Base-by-base conservation (phyloP, 2,329 filamentous ascomycete genomes). In the Pseudogymnoascus sp. region DNA sequence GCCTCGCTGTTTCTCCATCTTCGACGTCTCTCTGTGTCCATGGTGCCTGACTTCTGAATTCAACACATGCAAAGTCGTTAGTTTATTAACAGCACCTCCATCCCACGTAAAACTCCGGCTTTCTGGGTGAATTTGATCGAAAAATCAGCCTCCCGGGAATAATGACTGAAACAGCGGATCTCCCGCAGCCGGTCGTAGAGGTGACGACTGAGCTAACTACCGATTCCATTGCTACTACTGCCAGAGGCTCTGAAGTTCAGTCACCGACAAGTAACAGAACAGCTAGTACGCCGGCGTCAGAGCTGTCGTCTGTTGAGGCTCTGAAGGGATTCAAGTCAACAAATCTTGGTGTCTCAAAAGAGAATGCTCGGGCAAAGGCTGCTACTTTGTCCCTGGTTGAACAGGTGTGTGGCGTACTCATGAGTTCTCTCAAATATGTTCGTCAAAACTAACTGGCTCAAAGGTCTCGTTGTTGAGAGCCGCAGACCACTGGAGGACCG, bases 401-500 rank as follows among this genome's bases (percentile, higher is more conserved):
- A 66, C 71, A 72, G 65, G 71, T 71, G 48, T 60, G 39, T 61
- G 21, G 18, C 27, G 25, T 33, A n/a, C 18, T 3, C 21, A 33
- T 27, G 35, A 21, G 31, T 35, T 4, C 33, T 21, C 9, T n/a
- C 45, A 36, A 59, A 58, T 3, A 42, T 29, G 29, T 4, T 29
- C 8, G 31, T 18, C 60, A 21, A 21, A 37, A 25, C 59, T 70
- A 40, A 68, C 35, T n/a, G 10, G 5, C n/a, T 59, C 21, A 7
- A 33, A 86, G 81, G 77, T 86, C 40, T 84, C 83, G 2, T 74
- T 86, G 1, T 76, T 86, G 21, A 82, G 82, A 15, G 84, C 82
- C 9, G 82, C 81, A 21, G 86, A 89, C 70, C 88, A 88, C 69
- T 89, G 87, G 87, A 83, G 87, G 65, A 89, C 86, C 2, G 83